Evolutionary conservation across 768 basidiomycete genomes (phyloP).

Genomic region (Tylopilus felleus): DNA sequence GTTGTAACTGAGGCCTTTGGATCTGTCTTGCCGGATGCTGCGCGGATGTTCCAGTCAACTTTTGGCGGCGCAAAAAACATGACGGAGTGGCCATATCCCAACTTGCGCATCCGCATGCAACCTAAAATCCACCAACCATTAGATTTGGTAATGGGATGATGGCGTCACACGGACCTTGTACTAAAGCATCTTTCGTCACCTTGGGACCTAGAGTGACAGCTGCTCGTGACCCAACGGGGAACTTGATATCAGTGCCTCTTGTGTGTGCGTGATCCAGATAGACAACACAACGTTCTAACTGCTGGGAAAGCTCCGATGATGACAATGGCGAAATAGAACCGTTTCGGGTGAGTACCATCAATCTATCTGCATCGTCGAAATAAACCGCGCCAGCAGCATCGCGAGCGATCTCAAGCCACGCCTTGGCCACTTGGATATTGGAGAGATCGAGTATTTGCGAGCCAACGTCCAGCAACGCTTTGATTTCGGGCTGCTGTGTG

Average conservation of each 20-base stretch:
- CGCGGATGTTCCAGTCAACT: background rate
- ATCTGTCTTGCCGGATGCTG: background rate
- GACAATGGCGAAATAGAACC: constrained; percentile 18
- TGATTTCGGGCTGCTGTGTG: no score
- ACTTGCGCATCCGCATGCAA: constrained; percentile 45
- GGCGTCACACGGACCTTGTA: constrained; percentile 27
- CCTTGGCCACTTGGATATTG: no score
- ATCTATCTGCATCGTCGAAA: background rate
- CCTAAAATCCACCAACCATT: constrained; percentile 25
- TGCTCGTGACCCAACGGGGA: constrained; percentile 30
- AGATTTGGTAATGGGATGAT: background rate
- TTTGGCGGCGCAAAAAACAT: constrained; percentile 43
- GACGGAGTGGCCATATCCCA: constrained; percentile 44
- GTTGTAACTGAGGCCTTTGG: background rate
- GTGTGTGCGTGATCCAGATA: constrained; percentile 40
- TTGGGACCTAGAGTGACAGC: constrained; percentile 36
- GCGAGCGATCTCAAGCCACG: no score
- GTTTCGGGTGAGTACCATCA: constrained; percentile 12
- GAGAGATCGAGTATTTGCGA: no score
- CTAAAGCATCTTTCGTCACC: constrained; percentile 33
- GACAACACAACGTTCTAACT: constrained; percentile 29
- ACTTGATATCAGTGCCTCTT: constrained; percentile 36
- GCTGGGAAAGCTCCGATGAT: constrained; percentile 27
- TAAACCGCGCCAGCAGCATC: constrained; percentile 1
- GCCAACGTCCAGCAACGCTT: no score